Evolutionary conservation across 1,284 basidiomycete species (phyloP).

Genomic region (Heterobasidion occidentale): DNA sequence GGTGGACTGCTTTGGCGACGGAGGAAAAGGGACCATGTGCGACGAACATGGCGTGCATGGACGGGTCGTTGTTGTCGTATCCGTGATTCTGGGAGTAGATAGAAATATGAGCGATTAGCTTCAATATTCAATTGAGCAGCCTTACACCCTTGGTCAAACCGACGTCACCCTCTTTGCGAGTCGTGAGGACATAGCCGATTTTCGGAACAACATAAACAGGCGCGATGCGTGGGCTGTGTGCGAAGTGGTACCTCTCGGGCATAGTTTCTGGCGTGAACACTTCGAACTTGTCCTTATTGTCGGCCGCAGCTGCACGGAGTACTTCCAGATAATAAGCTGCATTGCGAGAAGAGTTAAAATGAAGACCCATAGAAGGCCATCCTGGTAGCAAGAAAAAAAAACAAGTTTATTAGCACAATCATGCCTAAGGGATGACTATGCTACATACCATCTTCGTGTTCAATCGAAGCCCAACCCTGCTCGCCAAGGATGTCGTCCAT

Average conservation of each 20-base stretch:
- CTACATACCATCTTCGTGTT: slow-evolving; percentile 60
- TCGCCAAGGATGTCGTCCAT: slow-evolving; percentile 78
- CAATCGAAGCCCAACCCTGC: slow-evolving; percentile 53
- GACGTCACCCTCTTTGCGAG: slow-evolving; percentile 48
- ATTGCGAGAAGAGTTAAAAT: slow-evolving; percentile 60
- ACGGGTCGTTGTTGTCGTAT: slow-evolving; percentile 67
- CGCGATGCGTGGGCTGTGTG: slow-evolving; percentile 66
- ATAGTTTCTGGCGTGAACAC: slow-evolving; percentile 79
- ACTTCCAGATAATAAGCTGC: slow-evolving; percentile 44
- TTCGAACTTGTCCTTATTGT: slow-evolving; percentile 56
- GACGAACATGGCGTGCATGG: slow-evolving; percentile 89
- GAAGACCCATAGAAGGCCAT: slow-evolving; percentile 81
- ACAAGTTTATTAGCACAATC: neutral
- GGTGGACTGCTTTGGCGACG: slow-evolving; percentile 50
- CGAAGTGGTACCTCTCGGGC: slow-evolving; percentile 76
- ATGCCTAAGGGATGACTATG: neutral
- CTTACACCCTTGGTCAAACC: slow-evolving; percentile 73
- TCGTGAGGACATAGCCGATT: slow-evolving; percentile 69
- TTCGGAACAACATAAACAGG: slow-evolving; percentile 82
- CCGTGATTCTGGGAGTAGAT: slow-evolving; percentile 57
- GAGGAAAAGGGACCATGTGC: slow-evolving; percentile 81
- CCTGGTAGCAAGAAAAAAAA: slow-evolving; percentile 27
- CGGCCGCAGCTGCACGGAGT: slow-evolving; percentile 42
- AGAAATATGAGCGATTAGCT: neutral
- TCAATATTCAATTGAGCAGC: slow-evolving; percentile 6